Base-by-base conservation (phyloP, 768 basidiomycete genomes). In the Naganishia vaughanmartiniae region DNA sequence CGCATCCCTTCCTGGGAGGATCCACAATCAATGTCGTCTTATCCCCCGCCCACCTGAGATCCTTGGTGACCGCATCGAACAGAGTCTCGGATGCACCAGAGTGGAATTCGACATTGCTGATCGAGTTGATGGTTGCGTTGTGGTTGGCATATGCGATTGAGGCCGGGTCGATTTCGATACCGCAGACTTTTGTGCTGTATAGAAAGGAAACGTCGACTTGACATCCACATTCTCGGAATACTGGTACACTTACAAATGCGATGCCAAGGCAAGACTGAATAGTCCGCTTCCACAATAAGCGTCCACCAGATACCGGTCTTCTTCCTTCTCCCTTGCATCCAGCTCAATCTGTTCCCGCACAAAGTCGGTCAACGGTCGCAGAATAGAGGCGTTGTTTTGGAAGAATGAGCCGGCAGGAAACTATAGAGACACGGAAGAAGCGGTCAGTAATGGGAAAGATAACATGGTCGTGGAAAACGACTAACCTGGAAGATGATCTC, bases 371-470 rank as follows among this genome's bases (percentile, higher is more conserved):
- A 99, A 85, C 0, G 91, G 88, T 7, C 88, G 84, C 33, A 98
- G 86, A 46, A 95, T 90, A 9, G 91, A 88, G 78, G 95, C 94
- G 86, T 99, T 99, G 84, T 97, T 97, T 78, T 99, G 95, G 86
- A 98, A 98, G 85, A 98, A 99, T 4, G 91, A 90, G 56, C 90
- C 88, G n/a, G 81, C 80, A 3, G 79, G 72, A 72, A 82, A 82
- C 71, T 72, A 45, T 26, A 15, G 3, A 56, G 19, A 17, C 46
- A 28, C 21, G 21, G 11, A 10, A 51, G 19, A 17, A 31, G n/a
- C 36, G 21, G 45, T 30, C 46, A 63, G 17, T 24, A 9, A 4
- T 15, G 39, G 34, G 24, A n/a, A 33, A 31, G 24, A 54, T 19
- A 24, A 34, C 5, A 19, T 21, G 51, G 4, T 46, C 4, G 0